Conservation (phyloP, 2,329 filamentous ascomycete genomes). For the Colletotrichum spaethianum region DNA sequence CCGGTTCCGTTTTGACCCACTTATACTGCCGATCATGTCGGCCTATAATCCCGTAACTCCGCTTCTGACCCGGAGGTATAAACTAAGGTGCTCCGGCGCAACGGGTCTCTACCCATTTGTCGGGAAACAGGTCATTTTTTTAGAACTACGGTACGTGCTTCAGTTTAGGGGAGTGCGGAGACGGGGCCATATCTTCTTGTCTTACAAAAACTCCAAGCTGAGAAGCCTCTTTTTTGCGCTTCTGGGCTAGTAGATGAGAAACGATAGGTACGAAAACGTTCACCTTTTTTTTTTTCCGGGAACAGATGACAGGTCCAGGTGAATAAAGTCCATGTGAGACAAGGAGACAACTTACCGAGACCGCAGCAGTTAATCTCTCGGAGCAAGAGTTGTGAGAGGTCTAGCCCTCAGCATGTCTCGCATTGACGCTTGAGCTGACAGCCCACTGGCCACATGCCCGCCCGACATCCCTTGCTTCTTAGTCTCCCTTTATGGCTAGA, state of each 20-base stretch:
- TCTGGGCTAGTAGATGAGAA: background rate
- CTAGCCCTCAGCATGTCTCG: conserved; percentile 27
- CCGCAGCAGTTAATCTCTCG: conserved; percentile 11
- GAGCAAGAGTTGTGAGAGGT: background rate
- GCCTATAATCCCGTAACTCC: background rate
- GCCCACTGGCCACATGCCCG: conserved; percentile 8
- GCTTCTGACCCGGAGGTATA: conserved; percentile 7
- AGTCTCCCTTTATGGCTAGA: background rate
- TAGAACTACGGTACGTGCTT: background rate
- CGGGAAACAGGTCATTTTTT: background rate
- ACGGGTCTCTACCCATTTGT: conserved; percentile 3
- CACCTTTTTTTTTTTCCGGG: conserved; percentile 22
- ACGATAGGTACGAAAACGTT: conserved; percentile 22
- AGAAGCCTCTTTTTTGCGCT: background rate
- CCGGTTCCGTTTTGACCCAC: conserved; percentile 16
- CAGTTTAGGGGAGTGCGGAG: background rate
- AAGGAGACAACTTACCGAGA: conserved; percentile 30
- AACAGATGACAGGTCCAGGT: conserved; percentile 18
- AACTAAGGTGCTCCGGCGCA: background rate
- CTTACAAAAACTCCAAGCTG: background rate
- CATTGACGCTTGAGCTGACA: background rate
- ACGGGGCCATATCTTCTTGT: background rate
- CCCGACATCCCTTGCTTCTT: background rate
- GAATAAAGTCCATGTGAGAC: conserved; percentile 9
- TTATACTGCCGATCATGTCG: background rate